A percentile compares a stretch with the other conserved stretches of the same genome.
These are phyloP conservation scores for Delitschia confertaspora DNA, from an alignment of 495 filamentous ascomycete species.

Conservation along the genomic window DNA sequence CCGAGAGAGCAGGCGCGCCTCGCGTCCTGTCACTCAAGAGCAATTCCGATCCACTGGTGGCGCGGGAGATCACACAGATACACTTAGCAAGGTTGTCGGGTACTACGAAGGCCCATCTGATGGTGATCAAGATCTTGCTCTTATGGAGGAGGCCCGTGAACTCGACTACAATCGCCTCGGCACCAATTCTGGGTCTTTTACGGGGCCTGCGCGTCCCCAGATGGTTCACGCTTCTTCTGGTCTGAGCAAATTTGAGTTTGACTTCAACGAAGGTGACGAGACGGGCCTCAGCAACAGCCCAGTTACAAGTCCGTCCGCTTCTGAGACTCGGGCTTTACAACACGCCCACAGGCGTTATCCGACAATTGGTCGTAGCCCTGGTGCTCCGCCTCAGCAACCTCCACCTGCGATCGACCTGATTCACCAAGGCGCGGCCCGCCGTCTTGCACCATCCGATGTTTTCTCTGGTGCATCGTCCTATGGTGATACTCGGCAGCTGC, in stretches of 20 bases:
- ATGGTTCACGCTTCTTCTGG: conserved; percentile 3
- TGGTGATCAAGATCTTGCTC: not conserved
- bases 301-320: too few species aligned
- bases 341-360: too few species aligned
- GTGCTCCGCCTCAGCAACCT: conserved; percentile 14
- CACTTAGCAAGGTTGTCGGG: conserved; percentile 26
- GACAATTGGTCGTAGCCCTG: too few species aligned
- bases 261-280: not conserved
- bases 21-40: conserved; percentile 7
- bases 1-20: conserved; percentile 11
- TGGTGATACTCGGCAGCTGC: conserved; percentile 30
- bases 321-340: too few species aligned
- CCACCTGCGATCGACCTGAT: conserved; percentile 13
- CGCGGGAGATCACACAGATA: too few species aligned
- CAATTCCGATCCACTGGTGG: too few species aligned
- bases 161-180: too few species aligned
- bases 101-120: conserved; percentile 1
- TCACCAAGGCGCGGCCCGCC: too few species aligned
- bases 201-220: not conserved
- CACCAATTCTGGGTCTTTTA: too few species aligned
- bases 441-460: conserved; percentile 11
- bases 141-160: too few species aligned
- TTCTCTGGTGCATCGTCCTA: conserved; percentile 27
- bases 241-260: conserved; percentile 25
- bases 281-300: not conserved